Conservation (phyloP, 2,329 filamentous ascomycete species). For the Dactylellina drechsleri region DNA sequence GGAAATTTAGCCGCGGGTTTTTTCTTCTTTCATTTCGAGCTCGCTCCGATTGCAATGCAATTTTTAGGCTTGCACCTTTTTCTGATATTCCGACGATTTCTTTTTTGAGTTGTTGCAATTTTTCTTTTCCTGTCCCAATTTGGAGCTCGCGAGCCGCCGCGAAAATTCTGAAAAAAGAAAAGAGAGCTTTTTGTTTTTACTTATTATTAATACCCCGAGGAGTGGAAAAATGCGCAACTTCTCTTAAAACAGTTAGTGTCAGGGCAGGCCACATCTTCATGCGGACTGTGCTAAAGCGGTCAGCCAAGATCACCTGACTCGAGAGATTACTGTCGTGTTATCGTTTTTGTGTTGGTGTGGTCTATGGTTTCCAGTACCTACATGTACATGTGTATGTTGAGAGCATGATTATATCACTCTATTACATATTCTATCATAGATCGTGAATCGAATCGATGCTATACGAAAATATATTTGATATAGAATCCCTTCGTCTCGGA, state of each 20-base stretch:
- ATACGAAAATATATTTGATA: no score
- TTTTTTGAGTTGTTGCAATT: slow-evolving; percentile 47
- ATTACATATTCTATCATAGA: neutral
- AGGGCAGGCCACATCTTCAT: slow-evolving; percentile 16
- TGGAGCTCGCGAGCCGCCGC: slow-evolving; percentile 46
- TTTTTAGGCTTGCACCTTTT: neutral
- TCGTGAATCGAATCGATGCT: no score
- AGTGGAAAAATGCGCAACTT: slow-evolving; percentile 3
- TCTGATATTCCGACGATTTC: neutral
- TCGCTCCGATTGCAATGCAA: no score
- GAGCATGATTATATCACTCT: no score
- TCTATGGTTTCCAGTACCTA: neutral
- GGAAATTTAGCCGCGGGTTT: slow-evolving; percentile 51
- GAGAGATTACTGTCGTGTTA: slow-evolving; percentile 15
- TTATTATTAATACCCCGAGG: neutral
- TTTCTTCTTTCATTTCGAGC: slow-evolving; percentile 15
- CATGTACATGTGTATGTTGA: neutral
- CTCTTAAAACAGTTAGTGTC: slow-evolving; percentile 44
- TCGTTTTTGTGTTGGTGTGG: slow-evolving; percentile 31
- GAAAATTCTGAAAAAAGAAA: slow-evolving; percentile 28
- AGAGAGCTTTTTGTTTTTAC: no score
- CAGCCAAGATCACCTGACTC: slow-evolving; percentile 29
- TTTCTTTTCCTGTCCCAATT: slow-evolving; percentile 41
- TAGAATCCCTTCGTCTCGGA: no score
- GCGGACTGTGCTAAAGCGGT: slow-evolving; percentile 27